These are phyloP conservation scores for Tetrastigma voinierianum DNA, from an alignment of 164 flowering plant species.

Conservation along the genomic window DNA sequence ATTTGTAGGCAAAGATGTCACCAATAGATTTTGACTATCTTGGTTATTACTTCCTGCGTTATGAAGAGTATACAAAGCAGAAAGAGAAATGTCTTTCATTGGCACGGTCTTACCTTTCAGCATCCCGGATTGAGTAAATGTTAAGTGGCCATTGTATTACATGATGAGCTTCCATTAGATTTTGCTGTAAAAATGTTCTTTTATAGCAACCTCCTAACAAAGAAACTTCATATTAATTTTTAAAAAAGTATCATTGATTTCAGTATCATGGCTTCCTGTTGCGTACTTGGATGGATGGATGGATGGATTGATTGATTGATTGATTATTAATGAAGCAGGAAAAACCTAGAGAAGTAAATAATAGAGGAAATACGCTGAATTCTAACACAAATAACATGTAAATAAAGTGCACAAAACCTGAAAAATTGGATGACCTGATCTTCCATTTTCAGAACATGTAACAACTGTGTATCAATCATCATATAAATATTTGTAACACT, in stretches of 20 bases:
- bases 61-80: slow-evolving; percentile 70
- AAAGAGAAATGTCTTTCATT: slow-evolving; percentile 48
- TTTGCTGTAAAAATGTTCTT: slow-evolving; percentile 24
- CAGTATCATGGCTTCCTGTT: too few relatives aligned
- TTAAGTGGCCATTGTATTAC: slow-evolving; percentile 6
- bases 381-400: too few relatives aligned
- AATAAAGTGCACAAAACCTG: too few relatives aligned
- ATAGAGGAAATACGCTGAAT: neutral
- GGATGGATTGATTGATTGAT: too few relatives aligned
- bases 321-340: neutral
- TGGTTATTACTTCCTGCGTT: slow-evolving; percentile 86
- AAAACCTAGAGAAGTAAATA: neutral
- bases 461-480: slow-evolving; percentile 16
- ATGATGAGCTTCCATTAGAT: slow-evolving; percentile 3
- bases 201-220: slow-evolving; percentile 8
- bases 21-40: slow-evolving; percentile 90
- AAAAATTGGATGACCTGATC: too few relatives aligned
- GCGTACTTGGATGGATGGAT: too few relatives aligned
- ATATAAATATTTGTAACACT: slow-evolving; percentile 13
- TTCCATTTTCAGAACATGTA: slow-evolving; percentile 5
- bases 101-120: slow-evolving; percentile 48
- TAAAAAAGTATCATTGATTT: too few relatives aligned
- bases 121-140: slow-evolving; percentile 7
- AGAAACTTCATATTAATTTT: too few relatives aligned
- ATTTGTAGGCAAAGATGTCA: slow-evolving; percentile 77